phyloP scores from a whole-genome alignment of 1,284 basidiomycete genomes.

The Ustilago shanxiensis region DNA sequence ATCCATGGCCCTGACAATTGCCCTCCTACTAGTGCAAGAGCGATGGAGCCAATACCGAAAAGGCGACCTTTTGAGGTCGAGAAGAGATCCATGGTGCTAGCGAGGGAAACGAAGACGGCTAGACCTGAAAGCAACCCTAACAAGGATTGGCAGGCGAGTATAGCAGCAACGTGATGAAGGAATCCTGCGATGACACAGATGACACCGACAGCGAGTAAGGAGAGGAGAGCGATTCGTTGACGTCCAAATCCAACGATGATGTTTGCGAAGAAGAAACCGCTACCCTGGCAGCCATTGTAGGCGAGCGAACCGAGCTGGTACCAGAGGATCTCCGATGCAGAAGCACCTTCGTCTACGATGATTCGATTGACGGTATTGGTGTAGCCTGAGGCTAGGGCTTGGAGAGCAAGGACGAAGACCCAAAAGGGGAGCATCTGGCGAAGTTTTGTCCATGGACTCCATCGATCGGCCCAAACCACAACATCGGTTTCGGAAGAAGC shows the following conservation, averaged over 20 bases:
- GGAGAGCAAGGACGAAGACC: conserved; percentile 42
- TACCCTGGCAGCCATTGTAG: conserved; percentile 49
- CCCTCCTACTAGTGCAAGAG: conserved; percentile 20
- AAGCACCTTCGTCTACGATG: conserved; percentile 18
- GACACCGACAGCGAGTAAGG: conserved; percentile 28
- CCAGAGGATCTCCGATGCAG: not conserved
- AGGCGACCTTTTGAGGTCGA: conserved; percentile 34
- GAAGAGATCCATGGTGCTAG: conserved; percentile 48
- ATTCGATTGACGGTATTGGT: conserved; percentile 31
- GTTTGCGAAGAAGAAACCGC: conserved; percentile 50
- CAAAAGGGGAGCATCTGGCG: conserved; percentile 36
- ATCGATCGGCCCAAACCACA: conserved; percentile 48
- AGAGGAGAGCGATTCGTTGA: conserved; percentile 31
- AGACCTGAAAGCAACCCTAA: conserved; percentile 42
- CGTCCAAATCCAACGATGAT: conserved; percentile 38
- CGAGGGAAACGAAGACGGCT: conserved; percentile 31
- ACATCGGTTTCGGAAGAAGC: conserved; percentile 26
- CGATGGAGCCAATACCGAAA: conserved; percentile 25
- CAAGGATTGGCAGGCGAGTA: conserved; percentile 23
- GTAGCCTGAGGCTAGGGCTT: conserved; percentile 53
- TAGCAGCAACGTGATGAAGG: conserved; percentile 14
- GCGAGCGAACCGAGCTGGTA: conserved; percentile 30
- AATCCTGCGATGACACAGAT: conserved; percentile 49
- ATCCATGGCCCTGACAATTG: conserved; percentile 57
- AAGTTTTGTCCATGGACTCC: conserved; percentile 37